Evolutionary conservation across 164 flowering plant species (phyloP).

Genomic region (Vitis rotundifolia): DNA sequence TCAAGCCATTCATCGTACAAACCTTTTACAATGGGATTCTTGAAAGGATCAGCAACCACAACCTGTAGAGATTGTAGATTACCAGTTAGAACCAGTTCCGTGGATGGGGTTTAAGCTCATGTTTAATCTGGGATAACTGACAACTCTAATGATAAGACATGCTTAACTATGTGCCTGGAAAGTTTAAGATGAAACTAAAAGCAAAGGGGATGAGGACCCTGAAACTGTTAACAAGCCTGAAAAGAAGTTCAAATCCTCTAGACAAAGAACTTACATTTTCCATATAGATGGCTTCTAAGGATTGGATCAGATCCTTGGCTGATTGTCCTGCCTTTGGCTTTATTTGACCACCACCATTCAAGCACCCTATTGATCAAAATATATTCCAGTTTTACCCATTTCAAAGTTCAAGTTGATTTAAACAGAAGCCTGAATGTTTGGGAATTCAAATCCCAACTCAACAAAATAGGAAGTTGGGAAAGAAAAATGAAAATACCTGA

Average conservation of each 20-base stretch:
- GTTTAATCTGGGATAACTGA: too few species aligned
- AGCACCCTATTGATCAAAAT: conserved; percentile 62
- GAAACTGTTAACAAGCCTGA: too few species aligned
- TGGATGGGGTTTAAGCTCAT: too few species aligned
- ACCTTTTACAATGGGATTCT: conserved; percentile 62
- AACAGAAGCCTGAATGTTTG: not conserved
- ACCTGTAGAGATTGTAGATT: conserved; percentile 40
- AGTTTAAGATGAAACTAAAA: not conserved
- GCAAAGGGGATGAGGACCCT: too few species aligned
- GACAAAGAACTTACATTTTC: conserved; percentile 58
- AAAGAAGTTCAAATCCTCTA: not conserved
- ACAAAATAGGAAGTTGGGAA: not conserved
- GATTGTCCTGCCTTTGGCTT: conserved; percentile 85
- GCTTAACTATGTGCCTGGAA: too few species aligned
- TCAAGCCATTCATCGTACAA: conserved; percentile 87
- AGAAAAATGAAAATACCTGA: conserved; percentile 54
- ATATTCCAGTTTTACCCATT: not conserved
- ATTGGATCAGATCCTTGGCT: conserved; percentile 68
- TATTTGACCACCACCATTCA: conserved; percentile 98
- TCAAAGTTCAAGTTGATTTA: not conserved
- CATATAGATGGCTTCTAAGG: conserved; percentile 60
- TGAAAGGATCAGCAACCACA: conserved; percentile 65
- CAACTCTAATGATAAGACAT: too few species aligned
- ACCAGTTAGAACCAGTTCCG: not conserved
- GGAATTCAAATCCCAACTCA: too few species aligned